Evolutionary conservation across 768 basidiomycete genomes (phyloP).

Genomic region (Leccinellum albellum): DNA sequence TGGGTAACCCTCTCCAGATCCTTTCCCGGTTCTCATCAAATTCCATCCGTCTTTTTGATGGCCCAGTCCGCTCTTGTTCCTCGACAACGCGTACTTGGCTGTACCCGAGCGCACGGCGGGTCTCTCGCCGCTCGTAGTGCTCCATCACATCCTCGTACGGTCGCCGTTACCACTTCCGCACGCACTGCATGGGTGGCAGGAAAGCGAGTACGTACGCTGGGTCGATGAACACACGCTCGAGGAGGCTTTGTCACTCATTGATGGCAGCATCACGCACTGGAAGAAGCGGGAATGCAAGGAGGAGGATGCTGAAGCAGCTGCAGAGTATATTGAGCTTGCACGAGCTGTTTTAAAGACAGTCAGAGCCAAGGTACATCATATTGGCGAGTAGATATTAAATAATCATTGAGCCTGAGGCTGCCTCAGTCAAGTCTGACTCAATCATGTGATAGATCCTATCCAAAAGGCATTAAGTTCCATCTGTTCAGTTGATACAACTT

Average conservation of each 20-base stretch:
- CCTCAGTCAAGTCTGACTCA: too few species aligned
- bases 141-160: slow-evolving; percentile 90
- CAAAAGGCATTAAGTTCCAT: too few species aligned
- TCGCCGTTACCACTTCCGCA: slow-evolving; percentile 87
- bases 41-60: background rate
- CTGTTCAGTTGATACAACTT: too few species aligned
- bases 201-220: slow-evolving; percentile 96
- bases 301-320: slow-evolving; percentile 41
- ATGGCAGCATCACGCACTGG: slow-evolving; percentile 75
- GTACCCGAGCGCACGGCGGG: slow-evolving; percentile 65
- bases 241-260: slow-evolving; percentile 78
- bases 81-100: slow-evolving; percentile 71
- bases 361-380: too few species aligned
- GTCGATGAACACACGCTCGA: slow-evolving; percentile 83
- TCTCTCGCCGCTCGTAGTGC: slow-evolving; percentile 80
- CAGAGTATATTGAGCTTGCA: slow-evolving; percentile 66
- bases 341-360: slow-evolving; percentile 49
- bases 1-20: slow-evolving; percentile 31
- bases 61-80: slow-evolving; percentile 79
- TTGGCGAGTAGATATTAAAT: too few species aligned
- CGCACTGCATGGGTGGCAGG: slow-evolving; percentile 87
- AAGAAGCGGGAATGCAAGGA: slow-evolving; percentile 66
- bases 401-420: too few species aligned
- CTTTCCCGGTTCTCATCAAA: background rate
- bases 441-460: too few species aligned